These are phyloP conservation scores for Cladochytrium replicatum DNA, from an alignment of 192 early-diverging fungal genomes.

Conservation along the genomic window DNA sequence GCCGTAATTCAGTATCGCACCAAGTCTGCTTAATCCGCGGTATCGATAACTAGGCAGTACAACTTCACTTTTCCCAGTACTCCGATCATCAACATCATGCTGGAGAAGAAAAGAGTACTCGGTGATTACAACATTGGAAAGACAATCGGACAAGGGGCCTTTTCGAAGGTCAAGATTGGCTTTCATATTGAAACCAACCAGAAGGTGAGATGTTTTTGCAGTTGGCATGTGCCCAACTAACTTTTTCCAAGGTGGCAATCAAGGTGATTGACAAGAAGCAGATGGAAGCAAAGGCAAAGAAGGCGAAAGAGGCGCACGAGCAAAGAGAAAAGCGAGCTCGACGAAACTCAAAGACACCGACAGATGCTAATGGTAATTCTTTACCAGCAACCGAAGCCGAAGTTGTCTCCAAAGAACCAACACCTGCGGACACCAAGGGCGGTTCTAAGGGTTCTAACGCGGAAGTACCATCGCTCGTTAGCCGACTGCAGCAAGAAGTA, in stretches of 20 bases:
- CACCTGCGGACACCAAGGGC: background rate
- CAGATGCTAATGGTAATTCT: too few species aligned
- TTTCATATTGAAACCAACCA: conserved; percentile 45
- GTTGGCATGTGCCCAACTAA: too few species aligned
- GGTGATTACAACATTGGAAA: conserved; percentile 51
- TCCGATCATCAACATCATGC: too few species aligned
- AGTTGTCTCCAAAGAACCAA: conserved; percentile 6
- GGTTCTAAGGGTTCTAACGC: background rate
- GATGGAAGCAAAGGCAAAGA: conserved; percentile 40
- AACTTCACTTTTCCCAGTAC: too few species aligned
- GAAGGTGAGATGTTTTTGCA: too few species aligned
- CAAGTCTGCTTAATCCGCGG: too few species aligned
- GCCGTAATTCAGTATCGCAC: too few species aligned
- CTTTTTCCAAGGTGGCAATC: conserved; percentile 52
- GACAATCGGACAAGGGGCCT: conserved; percentile 56
- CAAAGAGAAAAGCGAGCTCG: conserved; percentile 21
- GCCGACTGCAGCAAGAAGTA: conserved; percentile 39
- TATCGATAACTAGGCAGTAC: too few species aligned
- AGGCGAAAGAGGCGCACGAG: conserved; percentile 36
- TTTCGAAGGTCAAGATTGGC: conserved; percentile 57
- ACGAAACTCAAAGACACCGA: background rate
- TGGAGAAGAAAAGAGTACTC: conserved; percentile 26
- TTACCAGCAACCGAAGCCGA: conserved; percentile 10
- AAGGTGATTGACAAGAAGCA: conserved; percentile 55
- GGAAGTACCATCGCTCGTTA: conserved; percentile 7